Evolutionary conservation across 1,284 basidiomycete species (phyloP).

Genomic region (Leccinum fallax): DNA sequence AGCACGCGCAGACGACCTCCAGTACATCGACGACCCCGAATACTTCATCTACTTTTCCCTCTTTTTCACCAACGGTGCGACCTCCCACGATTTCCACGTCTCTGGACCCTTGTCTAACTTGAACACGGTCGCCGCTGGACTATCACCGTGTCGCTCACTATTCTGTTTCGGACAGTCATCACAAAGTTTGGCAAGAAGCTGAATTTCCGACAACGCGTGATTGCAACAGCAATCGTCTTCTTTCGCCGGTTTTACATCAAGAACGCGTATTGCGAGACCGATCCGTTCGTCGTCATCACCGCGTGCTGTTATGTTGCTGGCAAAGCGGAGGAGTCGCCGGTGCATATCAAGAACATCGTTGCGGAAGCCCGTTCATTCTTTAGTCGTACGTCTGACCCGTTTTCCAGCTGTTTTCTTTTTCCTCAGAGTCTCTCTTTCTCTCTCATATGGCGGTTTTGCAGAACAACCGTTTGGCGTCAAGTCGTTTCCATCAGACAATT

Average conservation of each 20-base stretch:
- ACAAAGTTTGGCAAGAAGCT: conserved; percentile 88
- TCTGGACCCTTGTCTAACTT: neutral
- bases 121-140: neutral
- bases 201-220: conserved; percentile 82
- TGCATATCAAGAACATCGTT: conserved; percentile 94
- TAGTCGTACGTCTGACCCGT: conserved; percentile 54
- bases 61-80: conserved; percentile 79
- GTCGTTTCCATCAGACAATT: conserved; percentile 81
- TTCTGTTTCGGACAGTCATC: conserved; percentile 56
- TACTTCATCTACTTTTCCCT: conserved; percentile 80
- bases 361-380: conserved; percentile 81
- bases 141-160: neutral
- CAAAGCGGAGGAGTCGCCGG: conserved; percentile 94
- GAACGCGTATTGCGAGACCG: conserved; percentile 92
- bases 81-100: neutral
- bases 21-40: conserved; percentile 75
- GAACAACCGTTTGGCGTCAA: conserved; percentile 71
- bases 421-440: neutral
- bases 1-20: conserved; percentile 75
- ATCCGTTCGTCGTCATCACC: conserved; percentile 89
- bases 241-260: conserved; percentile 95
- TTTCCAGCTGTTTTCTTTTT: neutral
- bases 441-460: conserved; percentile 20
- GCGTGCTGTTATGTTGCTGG: conserved; percentile 96
- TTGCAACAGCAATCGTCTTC: conserved; percentile 92